Evolutionary conservation across 805 yeast species (phyloP).

Genomic region (Debaryomyces tyrocola): DNA sequence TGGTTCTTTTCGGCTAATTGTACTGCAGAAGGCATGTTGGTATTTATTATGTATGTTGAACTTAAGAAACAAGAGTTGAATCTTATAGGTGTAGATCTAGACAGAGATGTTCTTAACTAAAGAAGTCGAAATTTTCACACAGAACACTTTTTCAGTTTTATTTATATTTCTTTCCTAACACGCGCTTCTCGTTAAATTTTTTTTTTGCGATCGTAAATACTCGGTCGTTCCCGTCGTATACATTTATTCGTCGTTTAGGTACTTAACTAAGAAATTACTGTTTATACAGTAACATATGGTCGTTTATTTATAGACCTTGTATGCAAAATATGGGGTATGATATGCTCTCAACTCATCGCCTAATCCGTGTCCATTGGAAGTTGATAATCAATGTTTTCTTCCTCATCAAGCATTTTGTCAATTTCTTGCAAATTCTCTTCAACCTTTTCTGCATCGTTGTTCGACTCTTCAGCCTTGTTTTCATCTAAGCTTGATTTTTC

Average conservation of each 20-base stretch:
- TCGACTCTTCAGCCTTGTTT: constrained; percentile 20
- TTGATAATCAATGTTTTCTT: constrained; percentile 39
- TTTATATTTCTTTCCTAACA: neutral
- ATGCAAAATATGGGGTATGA: neutral
- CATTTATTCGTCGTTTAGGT: neutral
- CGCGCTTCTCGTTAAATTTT: neutral
- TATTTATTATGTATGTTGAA: neutral
- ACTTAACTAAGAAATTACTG: neutral
- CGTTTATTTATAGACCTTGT: neutral
- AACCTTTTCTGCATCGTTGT: constrained; percentile 12
- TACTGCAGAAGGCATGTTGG: constrained; percentile 14
- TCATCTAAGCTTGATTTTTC: constrained; percentile 19
- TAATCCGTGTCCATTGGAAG: constrained; percentile 19
- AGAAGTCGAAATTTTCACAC: neutral
- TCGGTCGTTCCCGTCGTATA: constrained; percentile 14
- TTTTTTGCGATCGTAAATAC: too few species aligned
- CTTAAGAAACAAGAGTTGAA: neutral
- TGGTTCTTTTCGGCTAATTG: constrained; percentile 50
- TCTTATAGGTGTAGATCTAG: neutral
- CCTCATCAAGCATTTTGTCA: constrained; percentile 37
- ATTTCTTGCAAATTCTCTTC: constrained; percentile 26
- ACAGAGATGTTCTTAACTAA: neutral
- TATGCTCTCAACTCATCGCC: neutral
- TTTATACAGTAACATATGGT: neutral
- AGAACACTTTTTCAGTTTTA: neutral